These are phyloP conservation scores for Nakazawaea peltata DNA, from an alignment of 805 yeast species.

Conservation along the genomic window DNA sequence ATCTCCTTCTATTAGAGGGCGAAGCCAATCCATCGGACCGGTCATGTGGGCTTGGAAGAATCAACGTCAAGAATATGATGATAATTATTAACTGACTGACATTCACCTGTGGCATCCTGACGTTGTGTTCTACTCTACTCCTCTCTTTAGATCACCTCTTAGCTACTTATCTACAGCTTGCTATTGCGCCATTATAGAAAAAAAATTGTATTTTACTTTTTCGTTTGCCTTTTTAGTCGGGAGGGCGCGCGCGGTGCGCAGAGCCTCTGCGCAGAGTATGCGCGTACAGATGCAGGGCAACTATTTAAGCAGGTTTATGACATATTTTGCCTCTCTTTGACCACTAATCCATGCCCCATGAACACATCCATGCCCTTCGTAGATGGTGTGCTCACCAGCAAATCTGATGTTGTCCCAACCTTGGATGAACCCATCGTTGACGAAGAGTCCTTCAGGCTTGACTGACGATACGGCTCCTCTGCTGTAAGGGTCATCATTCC, in stretches of 20 bases:
- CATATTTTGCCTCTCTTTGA: slow-evolving; percentile 32
- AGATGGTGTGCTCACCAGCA: slow-evolving; percentile 49
- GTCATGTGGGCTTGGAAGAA: slow-evolving; percentile 28
- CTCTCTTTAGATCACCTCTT: not conserved
- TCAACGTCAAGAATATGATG: slow-evolving; percentile 28
- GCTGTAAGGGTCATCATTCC: slow-evolving; percentile 45
- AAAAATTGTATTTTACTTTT: no score
- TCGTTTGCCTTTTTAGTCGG: no score
- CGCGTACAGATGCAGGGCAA: no score
- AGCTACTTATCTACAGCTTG: not conserved
- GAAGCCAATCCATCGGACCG: slow-evolving; percentile 7
- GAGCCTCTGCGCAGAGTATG: no score
- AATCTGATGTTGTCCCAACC: slow-evolving; percentile 35
- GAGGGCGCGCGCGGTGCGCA: no score
- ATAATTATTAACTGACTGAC: slow-evolving; percentile 17
- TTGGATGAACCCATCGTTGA: slow-evolving; percentile 22
- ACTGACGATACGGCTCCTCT: slow-evolving; percentile 40
- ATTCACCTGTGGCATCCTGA: slow-evolving; percentile 9
- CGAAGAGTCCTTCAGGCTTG: slow-evolving; percentile 31
- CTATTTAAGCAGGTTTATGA: slow-evolving; percentile 10
- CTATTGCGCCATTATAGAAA: no score
- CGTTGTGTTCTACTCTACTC: not conserved
- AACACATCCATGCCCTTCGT: slow-evolving; percentile 48
- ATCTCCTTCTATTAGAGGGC: slow-evolving; percentile 15
- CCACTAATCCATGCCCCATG: slow-evolving; percentile 54